Base-by-base conservation (phyloP, 352 stramenopile genomes). In the Globisporangium iwayamae region DNA sequence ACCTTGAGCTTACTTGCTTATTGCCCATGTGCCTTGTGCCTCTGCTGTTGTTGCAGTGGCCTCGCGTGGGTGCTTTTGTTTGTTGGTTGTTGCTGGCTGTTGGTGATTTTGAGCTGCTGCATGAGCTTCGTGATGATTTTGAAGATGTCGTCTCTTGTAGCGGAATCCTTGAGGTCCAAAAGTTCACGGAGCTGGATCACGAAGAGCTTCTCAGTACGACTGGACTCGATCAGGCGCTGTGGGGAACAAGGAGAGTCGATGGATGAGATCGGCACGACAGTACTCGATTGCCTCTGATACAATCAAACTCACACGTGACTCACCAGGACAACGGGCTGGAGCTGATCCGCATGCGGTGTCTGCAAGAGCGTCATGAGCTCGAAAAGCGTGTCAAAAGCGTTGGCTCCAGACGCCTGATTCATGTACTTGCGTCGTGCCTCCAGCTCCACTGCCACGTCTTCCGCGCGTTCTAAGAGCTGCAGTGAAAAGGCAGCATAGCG, bases 361-460 rank as follows among this genome's bases (percentile, higher is more conserved):
- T 55, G 64, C 58, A 69, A 22, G 9, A 69, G 48, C 34, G 14
- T 30, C 64, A 69, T 66, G 64, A 65, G 36, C 18, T 60, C 59
- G 22, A 69, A 66, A 22, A 69, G 58, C 30, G 32, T 28, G 18
- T 62, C 50, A 18, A 65, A 62, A 4, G 50, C 32, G 11, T 9
- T 43, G 22, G n/a, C n/a, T 25, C 56, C 28, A 7, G 34, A 36
- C 34, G 58, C 22, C 8, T 54, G 4, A 13, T 50, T 36, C 57
- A 66, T 65, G n/a, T 62, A 39, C 58, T 66, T 54, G 16, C 64
- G 64, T 14, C 50, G 57, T 16, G 50, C 51, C 16, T 47, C 30
- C 36, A 66, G 39, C 52, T 66, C 64, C 7, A 53, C 28, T 13
- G 25, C 28, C 7, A 61, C 34, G 4, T 61, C 58, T 18, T 69